phyloP scores from a whole-genome alignment of 139 green algal genomes.

The Volvox africanus region DNA sequence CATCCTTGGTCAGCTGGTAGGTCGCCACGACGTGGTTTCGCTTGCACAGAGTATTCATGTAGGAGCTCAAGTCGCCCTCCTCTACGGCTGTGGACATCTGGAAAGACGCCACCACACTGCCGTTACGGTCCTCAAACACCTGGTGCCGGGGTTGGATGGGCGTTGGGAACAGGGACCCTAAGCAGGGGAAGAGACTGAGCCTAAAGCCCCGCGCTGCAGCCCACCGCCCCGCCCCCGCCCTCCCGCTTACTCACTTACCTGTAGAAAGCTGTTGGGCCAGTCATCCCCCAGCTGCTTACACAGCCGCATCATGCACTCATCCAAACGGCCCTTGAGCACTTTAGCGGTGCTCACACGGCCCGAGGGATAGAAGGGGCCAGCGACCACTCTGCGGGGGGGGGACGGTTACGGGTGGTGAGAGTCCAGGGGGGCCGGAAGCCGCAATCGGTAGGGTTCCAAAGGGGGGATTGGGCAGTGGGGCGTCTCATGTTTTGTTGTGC shows the following conservation, averaged over 20 bases:
- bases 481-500: no score
- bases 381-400: slow-evolving; percentile 12
- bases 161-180: background rate
- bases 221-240: no score
- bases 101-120: slow-evolving; percentile 59
- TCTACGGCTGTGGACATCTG: slow-evolving; percentile 40
- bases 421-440: no score
- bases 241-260: slow-evolving; percentile 29
- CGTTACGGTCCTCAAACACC: slow-evolving; percentile 64
- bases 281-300: slow-evolving; percentile 57
- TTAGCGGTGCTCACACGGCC: background rate
- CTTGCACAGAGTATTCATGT: slow-evolving; percentile 63
- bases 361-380: slow-evolving; percentile 48
- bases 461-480: no score
- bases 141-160: slow-evolving; percentile 4
- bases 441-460: no score
- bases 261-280: slow-evolving; percentile 61
- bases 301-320: slow-evolving; percentile 63
- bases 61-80: slow-evolving; percentile 58
- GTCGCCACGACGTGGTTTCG: slow-evolving; percentile 30
- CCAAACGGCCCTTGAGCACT: slow-evolving; percentile 47
- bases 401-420: background rate
- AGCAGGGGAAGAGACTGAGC: no score
- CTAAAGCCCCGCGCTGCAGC: no score
- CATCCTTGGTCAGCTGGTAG: slow-evolving; percentile 56